phyloP scores from a whole-genome alignment of 2,329 filamentous ascomycete species.

The Cryphonectria naterciae region DNA sequence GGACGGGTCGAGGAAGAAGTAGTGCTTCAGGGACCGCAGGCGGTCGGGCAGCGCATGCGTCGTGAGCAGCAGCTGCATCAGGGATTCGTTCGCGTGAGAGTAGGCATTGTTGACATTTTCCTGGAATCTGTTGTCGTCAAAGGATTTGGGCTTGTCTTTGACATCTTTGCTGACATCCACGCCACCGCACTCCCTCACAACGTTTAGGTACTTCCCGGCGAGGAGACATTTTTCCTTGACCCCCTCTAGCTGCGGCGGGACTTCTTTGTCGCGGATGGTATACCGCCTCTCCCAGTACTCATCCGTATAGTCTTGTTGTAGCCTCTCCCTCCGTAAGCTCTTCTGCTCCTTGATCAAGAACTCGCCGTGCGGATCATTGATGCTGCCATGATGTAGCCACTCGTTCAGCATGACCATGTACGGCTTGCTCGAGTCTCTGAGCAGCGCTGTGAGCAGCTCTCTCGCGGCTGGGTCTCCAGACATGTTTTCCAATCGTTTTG shows the following conservation, averaged over 20 bases:
- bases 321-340: constrained; percentile 85
- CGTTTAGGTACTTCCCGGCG: constrained; percentile 96
- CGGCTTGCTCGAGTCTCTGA: constrained; percentile 86
- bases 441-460: constrained; percentile 75
- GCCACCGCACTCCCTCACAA: constrained; percentile 94
- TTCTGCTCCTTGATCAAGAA: constrained; percentile 96
- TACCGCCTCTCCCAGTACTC: constrained; percentile 99
- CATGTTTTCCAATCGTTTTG: constrained; percentile 82
- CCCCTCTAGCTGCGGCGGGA: constrained; percentile 87
- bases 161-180: constrained; percentile 91
- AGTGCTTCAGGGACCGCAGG: constrained; percentile 91
- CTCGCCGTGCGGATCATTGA: constrained; percentile 90
- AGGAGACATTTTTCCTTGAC: constrained; percentile 94
- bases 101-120: constrained; percentile 97
- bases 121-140: constrained; percentile 88
- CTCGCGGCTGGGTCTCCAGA: constrained; percentile 91
- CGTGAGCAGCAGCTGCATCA: constrained; percentile 88
- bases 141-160: constrained; percentile 85
- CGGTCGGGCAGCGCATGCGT: constrained; percentile 89
- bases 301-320: constrained; percentile 97
- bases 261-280: constrained; percentile 86
- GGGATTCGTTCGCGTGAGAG: constrained; percentile 90
- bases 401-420: constrained; percentile 99
- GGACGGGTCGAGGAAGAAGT: constrained; percentile 97
- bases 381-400: constrained; percentile 95